These are phyloP conservation scores for Hyparrhenia diplandra DNA, from an alignment of 176 grass and related monocot species.

Conservation along the genomic window DNA sequence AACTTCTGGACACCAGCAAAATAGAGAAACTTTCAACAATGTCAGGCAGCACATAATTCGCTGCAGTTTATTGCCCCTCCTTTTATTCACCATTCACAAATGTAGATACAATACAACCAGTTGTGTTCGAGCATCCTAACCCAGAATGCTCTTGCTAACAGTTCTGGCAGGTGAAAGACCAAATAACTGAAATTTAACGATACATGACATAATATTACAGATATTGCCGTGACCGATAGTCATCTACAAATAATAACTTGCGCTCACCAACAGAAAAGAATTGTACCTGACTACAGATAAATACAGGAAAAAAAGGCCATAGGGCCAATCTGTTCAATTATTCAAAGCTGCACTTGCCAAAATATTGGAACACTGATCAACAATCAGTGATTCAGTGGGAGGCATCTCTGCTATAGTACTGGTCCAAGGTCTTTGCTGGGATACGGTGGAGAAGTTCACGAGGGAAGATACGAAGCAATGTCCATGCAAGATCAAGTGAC, in stretches of 20 bases:
- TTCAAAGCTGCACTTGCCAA: conserved; percentile 48
- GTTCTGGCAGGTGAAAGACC: conserved; percentile 26
- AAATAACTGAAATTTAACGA: conserved; percentile 14
- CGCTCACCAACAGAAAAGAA: conserved; percentile 48
- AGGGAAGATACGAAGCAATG: conserved; percentile 94
- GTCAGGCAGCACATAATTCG: not conserved
- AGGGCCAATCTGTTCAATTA: conserved; percentile 39
- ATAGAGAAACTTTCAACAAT: not conserved
- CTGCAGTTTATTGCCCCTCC: conserved; percentile 34
- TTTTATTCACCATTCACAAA: conserved; percentile 52
- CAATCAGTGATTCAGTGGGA: conserved; percentile 65
- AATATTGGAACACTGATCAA: conserved; percentile 27
- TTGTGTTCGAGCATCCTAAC: conserved; percentile 31
- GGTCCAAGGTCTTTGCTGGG: conserved; percentile 92
- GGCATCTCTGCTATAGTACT: conserved; percentile 90
- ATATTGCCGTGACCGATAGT: conserved; percentile 13
- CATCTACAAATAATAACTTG: conserved; percentile 37
- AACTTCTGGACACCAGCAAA: not conserved
- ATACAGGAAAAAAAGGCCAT: conserved; percentile 42
- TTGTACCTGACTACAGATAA: conserved; percentile 46
- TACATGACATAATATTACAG: conserved; percentile 52
- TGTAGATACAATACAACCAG: conserved; percentile 53
- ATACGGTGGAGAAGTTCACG: conserved; percentile 98
- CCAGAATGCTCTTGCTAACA: conserved; percentile 37
- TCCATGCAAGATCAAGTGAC: conserved; percentile 97